A percentile compares a stretch with the other conserved stretches of the same genome.
These are phyloP conservation scores for Tuber umbilicatum DNA, from an alignment of 495 filamentous ascomycete species.

Conservation along the genomic window DNA sequence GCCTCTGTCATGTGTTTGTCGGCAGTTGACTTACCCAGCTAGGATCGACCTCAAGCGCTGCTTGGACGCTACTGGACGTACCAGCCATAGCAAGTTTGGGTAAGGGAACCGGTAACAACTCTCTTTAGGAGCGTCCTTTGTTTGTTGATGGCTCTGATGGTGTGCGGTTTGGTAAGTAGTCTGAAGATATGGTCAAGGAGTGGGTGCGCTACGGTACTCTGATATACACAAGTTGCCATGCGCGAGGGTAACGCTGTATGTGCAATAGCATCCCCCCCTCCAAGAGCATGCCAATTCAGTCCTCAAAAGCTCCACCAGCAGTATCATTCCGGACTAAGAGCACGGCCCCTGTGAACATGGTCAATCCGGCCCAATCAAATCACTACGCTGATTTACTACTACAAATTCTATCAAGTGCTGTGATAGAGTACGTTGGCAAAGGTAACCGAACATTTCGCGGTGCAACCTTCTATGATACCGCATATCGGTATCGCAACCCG, in stretches of 20 bases:
- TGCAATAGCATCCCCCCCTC: neutral
- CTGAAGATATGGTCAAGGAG: neutral
- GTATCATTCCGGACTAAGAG: neutral
- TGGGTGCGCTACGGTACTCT: neutral
- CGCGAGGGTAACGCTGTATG: neutral
- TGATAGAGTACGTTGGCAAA: too few relatives aligned
- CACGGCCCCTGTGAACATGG: neutral
- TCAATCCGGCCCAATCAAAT: neutral
- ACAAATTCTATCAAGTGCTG: too few relatives aligned
- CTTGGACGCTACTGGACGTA: neutral
- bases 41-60: conserved; percentile 15
- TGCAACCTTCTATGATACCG: too few relatives aligned
- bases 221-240: neutral
- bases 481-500: too few relatives aligned
- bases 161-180: neutral
- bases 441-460: too few relatives aligned
- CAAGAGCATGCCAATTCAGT: neutral
- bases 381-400: neutral
- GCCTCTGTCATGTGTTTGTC: neutral
- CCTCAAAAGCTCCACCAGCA: neutral
- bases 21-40: conserved; percentile 14
- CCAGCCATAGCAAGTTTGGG: neutral
- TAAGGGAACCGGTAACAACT: neutral
- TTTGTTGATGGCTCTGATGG: neutral
- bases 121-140: neutral